These are phyloP conservation scores for Blastobotrys capitulatus DNA, from an alignment of 1,139 yeast species.

Conservation along the genomic window DNA sequence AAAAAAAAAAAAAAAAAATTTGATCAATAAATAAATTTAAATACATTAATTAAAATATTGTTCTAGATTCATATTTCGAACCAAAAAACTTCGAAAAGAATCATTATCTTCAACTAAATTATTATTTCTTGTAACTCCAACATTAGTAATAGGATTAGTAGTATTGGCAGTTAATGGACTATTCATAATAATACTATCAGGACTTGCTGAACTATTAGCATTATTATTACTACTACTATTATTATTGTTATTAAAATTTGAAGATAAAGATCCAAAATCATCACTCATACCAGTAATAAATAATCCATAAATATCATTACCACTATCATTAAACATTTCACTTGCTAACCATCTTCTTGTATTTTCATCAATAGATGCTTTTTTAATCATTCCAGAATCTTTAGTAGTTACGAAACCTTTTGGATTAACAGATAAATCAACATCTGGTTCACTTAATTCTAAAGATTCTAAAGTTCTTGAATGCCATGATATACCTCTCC, in stretches of 20 bases:
- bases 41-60: slow-evolving; percentile 15
- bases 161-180: neutral
- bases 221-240: neutral
- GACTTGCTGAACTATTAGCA: neutral
- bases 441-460: slow-evolving; percentile 28
- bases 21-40: neutral
- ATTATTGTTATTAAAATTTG: neutral
- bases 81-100: slow-evolving; percentile 19
- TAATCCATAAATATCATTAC: slow-evolving; percentile 24
- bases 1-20: neutral
- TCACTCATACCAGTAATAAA: slow-evolving; percentile 25
- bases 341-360: slow-evolving; percentile 25
- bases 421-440: slow-evolving; percentile 24
- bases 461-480: slow-evolving; percentile 25
- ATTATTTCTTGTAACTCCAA: neutral
- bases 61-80: slow-evolving; percentile 24
- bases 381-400: slow-evolving; percentile 24
- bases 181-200: neutral
- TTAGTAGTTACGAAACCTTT: slow-evolving; percentile 21
- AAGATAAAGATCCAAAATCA: slow-evolving; percentile 1
- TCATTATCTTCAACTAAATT: slow-evolving; percentile 13
- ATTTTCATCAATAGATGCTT: slow-evolving; percentile 25
- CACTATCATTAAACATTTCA: slow-evolving; percentile 19
- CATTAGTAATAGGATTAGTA: neutral
- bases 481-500: slow-evolving; percentile 30